Evolutionary conservation across 2,329 filamentous ascomycete genomes (phyloP), one percentile per base, ranked within the genome.

Genomic region (Ophiosphaerella herpotricha): DNA sequence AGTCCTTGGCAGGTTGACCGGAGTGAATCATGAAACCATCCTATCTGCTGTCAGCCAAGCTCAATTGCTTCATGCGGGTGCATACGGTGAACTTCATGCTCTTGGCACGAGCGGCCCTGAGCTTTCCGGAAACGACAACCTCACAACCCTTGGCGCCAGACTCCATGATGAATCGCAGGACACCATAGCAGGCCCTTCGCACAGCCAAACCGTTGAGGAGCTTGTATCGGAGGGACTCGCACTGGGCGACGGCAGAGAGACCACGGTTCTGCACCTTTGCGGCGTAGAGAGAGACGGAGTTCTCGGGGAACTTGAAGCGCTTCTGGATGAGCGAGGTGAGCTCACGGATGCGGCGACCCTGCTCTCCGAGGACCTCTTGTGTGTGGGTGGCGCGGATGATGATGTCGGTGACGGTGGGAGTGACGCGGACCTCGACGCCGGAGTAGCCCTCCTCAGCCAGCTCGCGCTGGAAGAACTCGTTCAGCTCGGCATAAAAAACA

Each of bases 1-100:
- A 99, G 83, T 99, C 94, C 83, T 95, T 93, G 76, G 93, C 94
- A 75, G 94, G 94, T 81, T 99, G 94, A 82, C 94, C 94, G 75
- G 94, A 99, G 90, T 99, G 94, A 83, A 99, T 99, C 94, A 99
- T 99, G 91, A 99, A 99, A 78, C 94, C 94, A 81, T 99, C 85
- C 84, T 85, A 61, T 36, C 2, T 12, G 33, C 13, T 55, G 51
- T 70, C 52, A 72, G 57, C 52, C 11, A 14, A 39, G 24, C 37
- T 39, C 12, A 40, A 24, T 35, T 48, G 21, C 14, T 26, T 16
- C 8, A 23, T 26, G 40, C n/a, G 29, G 38, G 14, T 43, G 50
- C 82, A 61, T 83, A 86, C 92, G 80, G 94, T 99, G 89, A 99
- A 99, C 89, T 99, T 99, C 94, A 99, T 99, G 83, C 86, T 91